Conservation (phyloP, 1,139 yeast species). For the Kurtzmaniella quercitrusa region DNA sequence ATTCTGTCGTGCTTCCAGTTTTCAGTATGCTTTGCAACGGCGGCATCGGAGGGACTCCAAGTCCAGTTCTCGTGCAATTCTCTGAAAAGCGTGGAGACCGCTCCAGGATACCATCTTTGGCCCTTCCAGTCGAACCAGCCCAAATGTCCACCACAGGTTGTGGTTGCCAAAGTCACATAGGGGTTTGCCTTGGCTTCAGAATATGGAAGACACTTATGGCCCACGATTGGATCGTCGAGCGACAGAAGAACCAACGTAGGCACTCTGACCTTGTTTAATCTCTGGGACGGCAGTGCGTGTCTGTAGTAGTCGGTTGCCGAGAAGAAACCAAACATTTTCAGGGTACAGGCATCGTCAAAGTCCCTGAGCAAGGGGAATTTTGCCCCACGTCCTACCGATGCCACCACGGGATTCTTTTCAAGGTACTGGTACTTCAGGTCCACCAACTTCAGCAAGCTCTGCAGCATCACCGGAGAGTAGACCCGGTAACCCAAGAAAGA, state of each 20-base stretch:
- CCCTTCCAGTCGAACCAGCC: constrained; percentile 53
- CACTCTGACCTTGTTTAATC: constrained; percentile 46
- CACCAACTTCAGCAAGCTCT: constrained; percentile 42
- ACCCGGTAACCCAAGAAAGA: constrained; percentile 41
- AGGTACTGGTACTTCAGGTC: constrained; percentile 39
- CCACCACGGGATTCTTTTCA: constrained; percentile 29
- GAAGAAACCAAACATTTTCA: constrained; percentile 51
- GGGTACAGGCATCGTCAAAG: constrained; percentile 52
- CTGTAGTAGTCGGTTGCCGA: constrained; percentile 51
- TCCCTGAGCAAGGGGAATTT: constrained; percentile 21
- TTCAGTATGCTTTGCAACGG: constrained; percentile 25
- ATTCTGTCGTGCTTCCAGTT: constrained; percentile 32
- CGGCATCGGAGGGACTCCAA: constrained; percentile 13
- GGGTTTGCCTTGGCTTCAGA: constrained; percentile 65
- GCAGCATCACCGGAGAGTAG: constrained; percentile 53
- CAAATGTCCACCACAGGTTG: constrained; percentile 83
- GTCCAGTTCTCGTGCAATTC: constrained; percentile 27
- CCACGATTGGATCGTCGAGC: constrained; percentile 57
- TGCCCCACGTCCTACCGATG: constrained; percentile 19
- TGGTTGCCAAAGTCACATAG: constrained; percentile 57
- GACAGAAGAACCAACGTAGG: constrained; percentile 50
- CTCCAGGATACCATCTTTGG: constrained; percentile 50
- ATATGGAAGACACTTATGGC: constrained; percentile 52
- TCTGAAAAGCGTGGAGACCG: constrained; percentile 31
- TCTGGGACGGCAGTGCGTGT: constrained; percentile 48